These are phyloP conservation scores for Ziziphus jujuba DNA, from an alignment of 306 rosid species.

Conservation along the genomic window DNA sequence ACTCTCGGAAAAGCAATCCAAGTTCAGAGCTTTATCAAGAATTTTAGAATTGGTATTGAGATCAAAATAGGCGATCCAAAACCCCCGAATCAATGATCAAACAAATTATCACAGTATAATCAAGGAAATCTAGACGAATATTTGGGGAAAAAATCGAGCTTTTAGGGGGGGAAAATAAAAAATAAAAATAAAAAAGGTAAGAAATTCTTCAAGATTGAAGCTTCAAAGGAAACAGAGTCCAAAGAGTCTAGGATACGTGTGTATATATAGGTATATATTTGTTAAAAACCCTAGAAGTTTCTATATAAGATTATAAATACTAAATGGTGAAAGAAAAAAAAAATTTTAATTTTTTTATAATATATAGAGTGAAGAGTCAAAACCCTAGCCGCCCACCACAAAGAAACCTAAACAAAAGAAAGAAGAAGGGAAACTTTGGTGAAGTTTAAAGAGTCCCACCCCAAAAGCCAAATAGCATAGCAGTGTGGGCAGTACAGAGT, in stretches of 20 bases:
- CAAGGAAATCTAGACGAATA: slow-evolving; percentile 14
- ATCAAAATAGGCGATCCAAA: too few relatives aligned
- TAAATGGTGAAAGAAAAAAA: slow-evolving; percentile 1
- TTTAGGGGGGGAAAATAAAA: too few relatives aligned
- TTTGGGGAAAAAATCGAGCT: neutral
- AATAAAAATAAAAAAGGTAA: neutral
- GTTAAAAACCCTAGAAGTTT: too few relatives aligned
- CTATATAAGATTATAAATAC: too few relatives aligned
- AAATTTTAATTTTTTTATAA: neutral
- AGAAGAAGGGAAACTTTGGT: slow-evolving; percentile 4
- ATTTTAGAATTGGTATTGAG: too few relatives aligned
- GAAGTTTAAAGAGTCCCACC: slow-evolving; percentile 8
- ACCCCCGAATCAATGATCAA: too few relatives aligned
- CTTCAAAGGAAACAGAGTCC: slow-evolving; percentile 11
- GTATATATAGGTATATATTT: neutral
- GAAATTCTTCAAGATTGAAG: slow-evolving; percentile 1
- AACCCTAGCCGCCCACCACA: slow-evolving; percentile 81
- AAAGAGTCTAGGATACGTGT: slow-evolving; percentile 8
- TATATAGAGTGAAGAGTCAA: slow-evolving; percentile 26
- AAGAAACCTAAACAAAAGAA: neutral
- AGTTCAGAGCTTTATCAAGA: too few relatives aligned
- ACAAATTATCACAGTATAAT: too few relatives aligned
- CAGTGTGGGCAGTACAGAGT: too few relatives aligned
- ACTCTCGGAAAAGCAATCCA: too few relatives aligned
- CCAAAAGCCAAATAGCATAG: slow-evolving; percentile 10